Percentiles rank a stretch among this genome's conserved stretches.
Conservation (phyloP, 2,329 filamentous ascomycete species). For the Diatrype stigma region DNA sequence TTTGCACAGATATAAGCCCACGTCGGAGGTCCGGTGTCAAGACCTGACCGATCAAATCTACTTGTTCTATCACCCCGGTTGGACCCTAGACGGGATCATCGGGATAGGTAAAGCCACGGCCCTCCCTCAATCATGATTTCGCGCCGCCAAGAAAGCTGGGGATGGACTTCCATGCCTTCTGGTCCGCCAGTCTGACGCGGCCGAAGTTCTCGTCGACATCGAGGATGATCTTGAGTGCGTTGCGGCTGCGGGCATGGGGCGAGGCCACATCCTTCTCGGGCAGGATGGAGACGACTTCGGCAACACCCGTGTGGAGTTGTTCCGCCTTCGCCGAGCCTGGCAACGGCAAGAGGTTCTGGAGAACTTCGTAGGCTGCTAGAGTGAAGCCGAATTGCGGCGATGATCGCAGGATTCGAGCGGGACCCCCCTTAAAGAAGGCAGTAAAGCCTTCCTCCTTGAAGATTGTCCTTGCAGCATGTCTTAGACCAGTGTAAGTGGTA, state of each 20-base stretch:
- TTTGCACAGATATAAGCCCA: too few species aligned
- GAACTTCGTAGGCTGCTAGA: slow-evolving; percentile 87
- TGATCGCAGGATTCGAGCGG: slow-evolving; percentile 88
- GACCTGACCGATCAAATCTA: too few species aligned
- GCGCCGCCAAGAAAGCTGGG: slow-evolving; percentile 43
- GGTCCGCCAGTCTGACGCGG: slow-evolving; percentile 57
- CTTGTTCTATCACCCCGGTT: too few species aligned
- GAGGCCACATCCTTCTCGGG: slow-evolving; percentile 54
- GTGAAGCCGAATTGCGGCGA: slow-evolving; percentile 98
- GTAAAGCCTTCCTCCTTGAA: slow-evolving; percentile 87
- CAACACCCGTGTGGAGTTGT: slow-evolving; percentile 52
- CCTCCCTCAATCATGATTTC: neutral
- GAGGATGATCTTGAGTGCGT: slow-evolving; percentile 91
- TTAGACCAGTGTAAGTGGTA: slow-evolving; percentile 77
- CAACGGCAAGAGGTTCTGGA: slow-evolving; percentile 77
- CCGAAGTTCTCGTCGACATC: slow-evolving; percentile 95
- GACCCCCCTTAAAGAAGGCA: slow-evolving; percentile 98
- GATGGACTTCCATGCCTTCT: slow-evolving; percentile 49
- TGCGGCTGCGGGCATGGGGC: slow-evolving; percentile 64
- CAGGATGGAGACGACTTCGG: slow-evolving; percentile 60
- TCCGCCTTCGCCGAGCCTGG: slow-evolving; percentile 57
- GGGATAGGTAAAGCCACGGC: too few species aligned
- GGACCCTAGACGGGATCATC: too few species aligned
- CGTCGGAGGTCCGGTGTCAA: too few species aligned
- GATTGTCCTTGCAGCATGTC: slow-evolving; percentile 81